A percentile compares a stretch with the other conserved stretches of the same genome.
phyloP scores from a whole-genome alignment of 2,329 filamentous ascomycete genomes.

The Fonsecaea pedrosoi region DNA sequence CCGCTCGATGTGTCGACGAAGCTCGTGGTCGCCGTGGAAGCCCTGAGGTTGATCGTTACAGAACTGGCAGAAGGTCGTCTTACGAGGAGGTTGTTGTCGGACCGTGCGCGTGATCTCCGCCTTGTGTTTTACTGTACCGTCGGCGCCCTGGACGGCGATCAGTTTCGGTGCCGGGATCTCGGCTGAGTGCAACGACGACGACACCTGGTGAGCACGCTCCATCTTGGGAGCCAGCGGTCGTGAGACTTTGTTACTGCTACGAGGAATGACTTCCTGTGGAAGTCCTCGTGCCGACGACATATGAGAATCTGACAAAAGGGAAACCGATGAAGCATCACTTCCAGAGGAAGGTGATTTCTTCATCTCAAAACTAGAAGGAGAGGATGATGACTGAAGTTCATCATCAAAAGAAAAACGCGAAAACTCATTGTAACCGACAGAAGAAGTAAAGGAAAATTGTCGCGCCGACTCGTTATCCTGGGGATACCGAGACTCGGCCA shows the following conservation, averaged over 20 bases:
- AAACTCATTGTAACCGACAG: constrained; percentile 46
- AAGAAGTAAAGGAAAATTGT: constrained; percentile 46
- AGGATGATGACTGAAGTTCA: constrained; percentile 47
- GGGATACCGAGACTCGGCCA: constrained; percentile 39
- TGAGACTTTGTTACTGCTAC: constrained; percentile 41
- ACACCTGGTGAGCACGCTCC: constrained; percentile 44
- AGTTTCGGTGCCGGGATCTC: constrained; percentile 54
- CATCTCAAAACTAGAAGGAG: constrained; percentile 56
- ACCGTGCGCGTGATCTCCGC: constrained; percentile 62
- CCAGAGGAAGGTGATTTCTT: constrained; percentile 57
- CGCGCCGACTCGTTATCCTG: constrained; percentile 38
- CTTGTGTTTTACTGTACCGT: constrained; percentile 62
- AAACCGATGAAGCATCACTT: constrained; percentile 53
- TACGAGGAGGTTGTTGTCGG: constrained; percentile 69
- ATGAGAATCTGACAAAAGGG: constrained; percentile 40
- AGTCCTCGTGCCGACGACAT: constrained; percentile 54
- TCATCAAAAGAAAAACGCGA: constrained; percentile 40
- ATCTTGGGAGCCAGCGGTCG: constrained; percentile 60
- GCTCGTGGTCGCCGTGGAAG: constrained; percentile 86
- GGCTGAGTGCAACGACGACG: constrained; percentile 41
- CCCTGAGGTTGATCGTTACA: constrained; percentile 77
- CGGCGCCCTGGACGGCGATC: constrained; percentile 58
- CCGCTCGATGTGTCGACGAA: constrained; percentile 70
- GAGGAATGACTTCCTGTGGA: constrained; percentile 56
- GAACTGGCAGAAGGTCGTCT: constrained; percentile 65